Evolutionary conservation across 176 grass and related monocot species (phyloP).

Genomic region (Alloteropsis semialata): DNA sequence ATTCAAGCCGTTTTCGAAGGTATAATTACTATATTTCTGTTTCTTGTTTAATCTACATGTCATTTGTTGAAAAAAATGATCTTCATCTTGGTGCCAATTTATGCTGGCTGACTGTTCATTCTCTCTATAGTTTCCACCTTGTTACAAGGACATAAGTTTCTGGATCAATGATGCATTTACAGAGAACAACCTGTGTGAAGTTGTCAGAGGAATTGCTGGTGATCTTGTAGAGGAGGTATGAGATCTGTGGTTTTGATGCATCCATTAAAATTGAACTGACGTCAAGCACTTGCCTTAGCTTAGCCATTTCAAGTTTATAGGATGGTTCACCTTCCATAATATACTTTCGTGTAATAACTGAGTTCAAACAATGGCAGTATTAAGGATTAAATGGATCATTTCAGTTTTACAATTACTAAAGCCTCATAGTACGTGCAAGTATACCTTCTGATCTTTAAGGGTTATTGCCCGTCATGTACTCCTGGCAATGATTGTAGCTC

Average conservation of each 20-base stretch:
- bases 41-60: background rate
- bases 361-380: background rate
- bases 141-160: conserved; percentile 99
- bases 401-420: background rate
- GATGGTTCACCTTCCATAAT: background rate
- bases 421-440: background rate
- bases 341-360: background rate
- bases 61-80: conserved; percentile 16
- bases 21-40: conserved; percentile 28
- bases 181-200: conserved; percentile 97
- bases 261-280: background rate
- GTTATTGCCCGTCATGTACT: background rate
- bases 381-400: background rate
- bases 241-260: background rate
- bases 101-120: background rate
- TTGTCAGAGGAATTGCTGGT: conserved; percentile 95
- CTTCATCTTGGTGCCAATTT: background rate
- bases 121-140: conserved; percentile 86
- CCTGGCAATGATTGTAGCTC: background rate
- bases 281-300: background rate
- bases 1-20: conserved; percentile 97
- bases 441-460: background rate
- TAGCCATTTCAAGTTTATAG: background rate
- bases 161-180: conserved; percentile 93
- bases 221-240: conserved; percentile 96